Evolutionary conservation across 768 basidiomycete genomes (phyloP), one percentile per base, ranked within the genome.

Genomic region (Suillus subluteus): DNA sequence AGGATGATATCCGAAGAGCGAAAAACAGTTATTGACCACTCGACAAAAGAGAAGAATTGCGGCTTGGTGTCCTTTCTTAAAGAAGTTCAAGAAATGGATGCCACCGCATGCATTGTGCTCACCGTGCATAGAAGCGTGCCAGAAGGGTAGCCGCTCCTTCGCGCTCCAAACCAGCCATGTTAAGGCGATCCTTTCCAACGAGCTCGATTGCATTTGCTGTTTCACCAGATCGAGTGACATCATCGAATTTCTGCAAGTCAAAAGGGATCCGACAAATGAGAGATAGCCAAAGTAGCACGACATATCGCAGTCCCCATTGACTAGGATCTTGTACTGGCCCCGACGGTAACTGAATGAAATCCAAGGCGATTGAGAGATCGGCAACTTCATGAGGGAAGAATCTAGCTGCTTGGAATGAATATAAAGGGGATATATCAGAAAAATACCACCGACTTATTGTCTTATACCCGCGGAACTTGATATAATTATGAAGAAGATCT

Each of bases 251-350:
- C 38, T 88, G 84, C 46, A 99, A 81, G 73, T 94, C 90, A 76
- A 99, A 99, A 0, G 98, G 98, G 21, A 98, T 90, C 81, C 93
- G 94, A 80, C 92, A 91, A 58, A 98, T 91, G 30, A 99, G 86
- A 26, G 94, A 92, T n/a, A 99, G 83, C 97, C 97, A 99, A 13
- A 98, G 82, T 11, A 99, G 82, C 32, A 94, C 81, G 38, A 92
- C 83, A 73, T 96, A 95, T 67, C 95, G 90, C 62, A 95, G 76
- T 30, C 91, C 80, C 98, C 98, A 99, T 46, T 88, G 85, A 11
- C 75, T 72, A 1, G 75, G 69, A 58, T 78, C 76, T 65, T 82
- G 74, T 16, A 78, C 79, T 13, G 84, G 80, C 35, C 81, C 83
- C 44, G 82, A 78, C 23, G 80, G 81, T 43, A 81, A 72, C 41